Base-by-base conservation (phyloP, 1,284 basidiomycete species). In the Leccinum fuscescens region DNA sequence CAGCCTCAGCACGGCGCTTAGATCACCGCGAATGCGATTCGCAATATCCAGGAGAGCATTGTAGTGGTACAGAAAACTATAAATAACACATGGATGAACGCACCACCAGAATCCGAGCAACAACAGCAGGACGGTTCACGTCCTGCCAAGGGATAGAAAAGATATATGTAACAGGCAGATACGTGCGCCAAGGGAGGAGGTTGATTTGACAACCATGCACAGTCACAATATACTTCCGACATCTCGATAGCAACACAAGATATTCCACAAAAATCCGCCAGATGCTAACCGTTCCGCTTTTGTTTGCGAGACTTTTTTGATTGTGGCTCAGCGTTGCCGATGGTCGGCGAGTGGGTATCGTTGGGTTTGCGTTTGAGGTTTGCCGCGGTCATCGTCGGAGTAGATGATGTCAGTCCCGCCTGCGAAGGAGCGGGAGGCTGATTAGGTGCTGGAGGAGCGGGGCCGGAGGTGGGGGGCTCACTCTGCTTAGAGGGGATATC, bases 291-390 rank as follows among this genome's bases (percentile, higher is more conserved):
- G 46, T 74, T 72, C 65, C 74, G 74, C 61, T 65, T 76, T 64
- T 51, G 72, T 79, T 78, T 72, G 63, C 86, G 81, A 42, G 79
- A 72, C 63, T 82, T 81, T 75, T 89, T 67, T 44, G 77, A 69
- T 20, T 80, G 79, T 59, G 77, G 76, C 60, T 82, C 82, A 58
- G 76, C 69, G 55, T 75, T 77, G 50, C 77, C 74, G 51, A 79
- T 78, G 31, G 80, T 80, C 37, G 86, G 83, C 29, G 85, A 82
- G 29, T 80, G 76, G 39, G 79, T 74, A 58, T 84, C 83, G 42
- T 75, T 77, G 64, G 80, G 78, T 60, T 89, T 90, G 63, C 89
- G 81, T 76, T 91, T 91, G 67, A 89, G 74, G 49, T 83, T 78
- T 58, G 85, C 78, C 67, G 77, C 75, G 44, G 80, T 59, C 73